Conservation (phyloP, 2,329 filamentous ascomycete genomes). For the Arthrobotrys entomopaga region DNA sequence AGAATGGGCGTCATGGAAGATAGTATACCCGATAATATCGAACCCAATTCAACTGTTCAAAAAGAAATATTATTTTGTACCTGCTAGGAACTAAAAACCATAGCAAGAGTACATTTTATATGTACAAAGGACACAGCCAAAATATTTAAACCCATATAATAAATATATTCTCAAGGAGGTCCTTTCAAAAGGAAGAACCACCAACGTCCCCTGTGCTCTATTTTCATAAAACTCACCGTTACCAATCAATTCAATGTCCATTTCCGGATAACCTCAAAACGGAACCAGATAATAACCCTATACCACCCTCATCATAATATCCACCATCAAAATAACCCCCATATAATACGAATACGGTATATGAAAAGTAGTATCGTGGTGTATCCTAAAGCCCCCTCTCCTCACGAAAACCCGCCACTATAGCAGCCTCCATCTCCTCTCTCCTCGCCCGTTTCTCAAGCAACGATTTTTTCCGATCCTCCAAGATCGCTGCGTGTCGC, state of each 20-base stretch:
- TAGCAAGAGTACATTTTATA: slow-evolving; percentile 1
- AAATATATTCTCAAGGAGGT: too few relatives aligned
- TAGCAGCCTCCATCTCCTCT: slow-evolving; percentile 65
- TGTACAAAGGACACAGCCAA: slow-evolving; percentile 10
- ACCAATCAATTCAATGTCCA: too few relatives aligned
- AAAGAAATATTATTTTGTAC: neutral
- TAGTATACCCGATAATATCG: too few relatives aligned
- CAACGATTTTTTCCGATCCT: slow-evolving; percentile 80
- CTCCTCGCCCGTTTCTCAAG: slow-evolving; percentile 89
- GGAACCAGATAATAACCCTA: too few relatives aligned
- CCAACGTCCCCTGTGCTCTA: too few relatives aligned
- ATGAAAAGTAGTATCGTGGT: neutral
- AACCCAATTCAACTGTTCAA: too few relatives aligned
- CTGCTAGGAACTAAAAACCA: slow-evolving; percentile 2
- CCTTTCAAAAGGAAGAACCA: too few relatives aligned
- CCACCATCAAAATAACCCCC: neutral
- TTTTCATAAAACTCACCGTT: too few relatives aligned
- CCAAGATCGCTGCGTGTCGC: slow-evolving; percentile 78
- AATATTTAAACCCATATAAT: too few relatives aligned
- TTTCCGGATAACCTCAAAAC: too few relatives aligned
- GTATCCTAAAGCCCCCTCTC: too few relatives aligned
- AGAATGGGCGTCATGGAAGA: too few relatives aligned
- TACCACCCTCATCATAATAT: neutral
- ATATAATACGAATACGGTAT: neutral
- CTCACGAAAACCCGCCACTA: slow-evolving; percentile 25